Base-by-base conservation (phyloP, 2,329 filamentous ascomycete species). In the Metarhizium rileyi region DNA sequence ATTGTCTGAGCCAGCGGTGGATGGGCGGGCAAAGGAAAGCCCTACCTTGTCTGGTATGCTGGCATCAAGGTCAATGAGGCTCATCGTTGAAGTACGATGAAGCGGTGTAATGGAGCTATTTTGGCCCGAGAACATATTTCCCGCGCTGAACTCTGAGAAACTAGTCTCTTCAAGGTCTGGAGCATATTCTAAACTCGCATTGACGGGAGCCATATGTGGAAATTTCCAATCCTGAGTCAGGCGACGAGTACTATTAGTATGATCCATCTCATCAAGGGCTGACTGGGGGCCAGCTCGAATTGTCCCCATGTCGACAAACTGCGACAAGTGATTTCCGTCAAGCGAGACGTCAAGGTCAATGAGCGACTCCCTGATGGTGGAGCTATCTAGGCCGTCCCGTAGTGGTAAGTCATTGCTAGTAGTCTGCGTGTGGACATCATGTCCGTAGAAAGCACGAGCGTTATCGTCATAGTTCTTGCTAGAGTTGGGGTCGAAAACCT, bases 401-500 rank as follows among this genome's bases (percentile, higher is more conserved):
- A 83, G 63, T 0, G 80, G 79, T 5, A 84, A 68, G 58, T 84
- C 80, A 0, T 78, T 80, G n/a, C n/a, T n/a, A n/a, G n/a, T n/a
- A 25, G 57, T 54, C 1, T 61, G 63, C 1, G 67, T 64, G 2
- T 68, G 66, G 25, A 71, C 66, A 0, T 64, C 64, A 26, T 66
- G 68, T 18, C 76, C 76, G 57, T 84, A 84, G 56, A 83, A 82
- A 38, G 69, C 70, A 25, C 76, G 70, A n/a, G 78, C 79, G 53
- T 83, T 83, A 51, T 84, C 80, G 22, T 81, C 74, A 53, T 84
- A 84, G 52, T 74, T 81, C 2, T 78, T 78, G 30, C 80, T 74
- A 0, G 80, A 83, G 59, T 83, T 80, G 4, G 79, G 79, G 51
- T 84, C 80, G 57, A 84, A 84, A 0, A 84, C 69, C 53, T 82